phyloP scores from a whole-genome alignment of 352 stramenopile species.

The Pythium sp. region DNA sequence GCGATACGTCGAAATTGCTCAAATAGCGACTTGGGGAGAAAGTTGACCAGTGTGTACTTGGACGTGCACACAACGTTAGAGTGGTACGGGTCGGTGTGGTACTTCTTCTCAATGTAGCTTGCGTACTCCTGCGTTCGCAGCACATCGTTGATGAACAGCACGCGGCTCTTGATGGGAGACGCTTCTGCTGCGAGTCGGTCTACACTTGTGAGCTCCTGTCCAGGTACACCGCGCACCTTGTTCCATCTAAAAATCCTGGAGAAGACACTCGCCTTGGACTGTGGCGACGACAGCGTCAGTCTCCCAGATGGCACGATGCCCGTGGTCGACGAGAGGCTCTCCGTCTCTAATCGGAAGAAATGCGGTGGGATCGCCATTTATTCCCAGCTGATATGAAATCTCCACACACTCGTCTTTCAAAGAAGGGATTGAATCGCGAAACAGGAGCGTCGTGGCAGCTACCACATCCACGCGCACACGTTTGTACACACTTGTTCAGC shows the following conservation, averaged over 20 bases:
- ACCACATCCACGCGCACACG: not conserved
- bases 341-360: slow-evolving; percentile 21
- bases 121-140: slow-evolving; percentile 60
- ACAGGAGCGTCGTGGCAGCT: not conserved
- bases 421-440: not conserved
- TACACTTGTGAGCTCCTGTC: slow-evolving; percentile 20
- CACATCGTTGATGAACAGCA: slow-evolving; percentile 74
- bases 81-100: slow-evolving; percentile 38
- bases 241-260: slow-evolving; percentile 28
- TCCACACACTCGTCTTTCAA: not conserved
- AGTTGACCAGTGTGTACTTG: slow-evolving; percentile 95
- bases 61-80: slow-evolving; percentile 77
- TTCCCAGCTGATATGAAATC: not conserved
- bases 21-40: slow-evolving; percentile 93
- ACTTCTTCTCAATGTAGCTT: slow-evolving; percentile 42
- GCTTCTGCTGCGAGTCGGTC: slow-evolving; percentile 7
- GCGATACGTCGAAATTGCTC: slow-evolving; percentile 95
- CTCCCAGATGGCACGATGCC: slow-evolving; percentile 4
- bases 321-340: slow-evolving; percentile 13
- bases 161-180: slow-evolving; percentile 42
- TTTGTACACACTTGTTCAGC: not conserved
- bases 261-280: not conserved
- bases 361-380: slow-evolving; percentile 18
- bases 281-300: not conserved
- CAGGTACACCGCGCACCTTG: slow-evolving; percentile 25